Evolutionary conservation across 2,329 filamentous ascomycete genomes (phyloP), one percentile per base, ranked within the genome.

Genomic region (Tolypocladium tropicale): DNA sequence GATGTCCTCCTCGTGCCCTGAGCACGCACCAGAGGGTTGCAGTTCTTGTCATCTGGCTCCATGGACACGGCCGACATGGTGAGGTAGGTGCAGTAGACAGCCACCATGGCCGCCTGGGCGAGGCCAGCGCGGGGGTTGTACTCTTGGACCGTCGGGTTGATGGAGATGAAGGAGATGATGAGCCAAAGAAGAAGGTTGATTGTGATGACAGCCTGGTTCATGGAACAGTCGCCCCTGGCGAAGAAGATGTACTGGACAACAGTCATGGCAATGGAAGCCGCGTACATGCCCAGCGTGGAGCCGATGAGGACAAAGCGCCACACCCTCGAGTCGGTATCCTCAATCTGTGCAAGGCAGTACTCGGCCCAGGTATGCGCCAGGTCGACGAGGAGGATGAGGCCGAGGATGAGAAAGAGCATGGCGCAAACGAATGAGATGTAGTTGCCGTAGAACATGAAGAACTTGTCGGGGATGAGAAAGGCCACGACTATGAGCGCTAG

Each of bases 51-150:
- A 70, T 97, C 93, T 0, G 94, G 94, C 66, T 99, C 93, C 94
- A 99, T 97, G 55, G 91, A 95, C 1, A 99, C 94, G 30, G 94
- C 94, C 2, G 92, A 96, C 85, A 99, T 90, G 62, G 94, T 99
- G 55, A 99, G 83, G 69, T 99, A 99, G 48, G 94, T 97, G 82
- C 94, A 99, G 78, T 99, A 99, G 57, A 96, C 83, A 21, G 92
- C 90, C 49, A 99, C 94, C 83, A 97, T 96, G 59, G 94, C 93
- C 46, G 92, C 91, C 70, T 99, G 94, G n/a, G 94, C 94, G 57
- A 99, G 80, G 52, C 94, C 94, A 46, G 94, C 94, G 68, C 93
- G 91, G 52, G 92, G 85, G 72, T 99, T 99, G 69, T 86, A 86
- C 66, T 92, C 90, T 72, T 99, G 94, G 16, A 99, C 84, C 1